phyloP scores from a whole-genome alignment of 352 stramenopile genomes.

The Poterioochromonas sp. region DNA sequence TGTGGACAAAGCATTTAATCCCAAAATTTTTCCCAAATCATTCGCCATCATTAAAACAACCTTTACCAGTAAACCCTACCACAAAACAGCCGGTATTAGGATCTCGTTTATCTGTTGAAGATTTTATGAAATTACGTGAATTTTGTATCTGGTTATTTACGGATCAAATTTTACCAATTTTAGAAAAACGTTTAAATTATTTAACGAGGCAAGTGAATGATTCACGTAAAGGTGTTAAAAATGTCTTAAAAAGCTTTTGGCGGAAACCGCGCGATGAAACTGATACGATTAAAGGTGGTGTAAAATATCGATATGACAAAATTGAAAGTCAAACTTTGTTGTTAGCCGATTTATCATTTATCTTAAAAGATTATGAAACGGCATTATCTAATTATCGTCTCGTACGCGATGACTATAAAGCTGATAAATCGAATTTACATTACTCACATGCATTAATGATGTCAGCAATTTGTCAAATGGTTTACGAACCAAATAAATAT shows the following conservation, averaged over 20 bases:
- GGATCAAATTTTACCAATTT: conserved; percentile 13
- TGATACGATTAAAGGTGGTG: neutral
- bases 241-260: conserved; percentile 38
- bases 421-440: conserved; percentile 47
- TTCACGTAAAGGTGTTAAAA: conserved; percentile 34
- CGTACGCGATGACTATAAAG: conserved; percentile 63
- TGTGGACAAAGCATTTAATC: neutral
- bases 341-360: conserved; percentile 44
- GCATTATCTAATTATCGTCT: conserved; percentile 54
- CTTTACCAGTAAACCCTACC: neutral
- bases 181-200: conserved; percentile 20
- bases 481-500: neutral
- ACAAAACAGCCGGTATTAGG: neutral
- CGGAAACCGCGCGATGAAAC: conserved; percentile 21
- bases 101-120: conserved; percentile 21
- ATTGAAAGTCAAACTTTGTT: conserved; percentile 37
- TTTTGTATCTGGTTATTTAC: conserved; percentile 33
- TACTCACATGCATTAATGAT: neutral
- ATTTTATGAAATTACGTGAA: conserved; percentile 18
- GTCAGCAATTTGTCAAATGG: neutral
- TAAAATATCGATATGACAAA: conserved; percentile 32
- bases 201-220: conserved; percentile 25
- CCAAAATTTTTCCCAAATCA: conserved; percentile 24
- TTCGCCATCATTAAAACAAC: neutral
- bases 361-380: conserved; percentile 58